Conservation (phyloP, 371 early-diverging fungal genomes). For the Blakeslea trispora region DNA sequence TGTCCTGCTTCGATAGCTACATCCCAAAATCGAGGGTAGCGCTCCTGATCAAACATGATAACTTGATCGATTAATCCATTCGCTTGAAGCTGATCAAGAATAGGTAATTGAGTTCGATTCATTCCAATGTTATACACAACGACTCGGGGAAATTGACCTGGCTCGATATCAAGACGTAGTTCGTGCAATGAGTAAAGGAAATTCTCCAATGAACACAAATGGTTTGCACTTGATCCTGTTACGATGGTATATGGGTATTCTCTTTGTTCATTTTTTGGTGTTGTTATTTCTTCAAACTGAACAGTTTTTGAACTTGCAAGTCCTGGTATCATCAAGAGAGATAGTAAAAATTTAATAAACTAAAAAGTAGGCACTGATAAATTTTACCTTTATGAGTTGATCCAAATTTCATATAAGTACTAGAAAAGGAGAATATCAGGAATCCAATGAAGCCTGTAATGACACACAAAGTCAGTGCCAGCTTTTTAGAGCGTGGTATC, state of each 20-base stretch:
- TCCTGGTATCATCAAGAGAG: too few relatives aligned
- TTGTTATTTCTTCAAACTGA: neutral
- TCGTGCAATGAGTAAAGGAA: slow-evolving; percentile 51
- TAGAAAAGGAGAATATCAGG: neutral
- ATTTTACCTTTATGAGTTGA: neutral
- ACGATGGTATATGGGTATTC: slow-evolving; percentile 48
- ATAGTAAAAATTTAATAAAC: too few relatives aligned
- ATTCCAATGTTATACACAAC: slow-evolving; percentile 43
- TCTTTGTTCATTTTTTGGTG: neutral
- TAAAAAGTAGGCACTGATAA: neutral
- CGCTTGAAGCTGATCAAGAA: slow-evolving; percentile 27
- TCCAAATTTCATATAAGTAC: neutral
- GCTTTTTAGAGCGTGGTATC: neutral
- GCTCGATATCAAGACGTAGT: slow-evolving; percentile 23
- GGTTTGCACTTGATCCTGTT: slow-evolving; percentile 59
- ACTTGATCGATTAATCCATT: slow-evolving; percentile 42
- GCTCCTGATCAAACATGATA: slow-evolving; percentile 40
- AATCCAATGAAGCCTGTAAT: neutral
- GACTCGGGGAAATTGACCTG: slow-evolving; percentile 31
- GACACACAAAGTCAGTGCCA: neutral
- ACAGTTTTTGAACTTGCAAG: too few relatives aligned
- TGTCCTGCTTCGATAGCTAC: slow-evolving; percentile 60
- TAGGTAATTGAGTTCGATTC: slow-evolving; percentile 29
- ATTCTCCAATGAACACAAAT: slow-evolving; percentile 57
- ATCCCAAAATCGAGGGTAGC: slow-evolving; percentile 67